These are phyloP conservation scores for Globisporangium heterothallicum DNA, from an alignment of 352 stramenopile genomes.

Conservation along the genomic window DNA sequence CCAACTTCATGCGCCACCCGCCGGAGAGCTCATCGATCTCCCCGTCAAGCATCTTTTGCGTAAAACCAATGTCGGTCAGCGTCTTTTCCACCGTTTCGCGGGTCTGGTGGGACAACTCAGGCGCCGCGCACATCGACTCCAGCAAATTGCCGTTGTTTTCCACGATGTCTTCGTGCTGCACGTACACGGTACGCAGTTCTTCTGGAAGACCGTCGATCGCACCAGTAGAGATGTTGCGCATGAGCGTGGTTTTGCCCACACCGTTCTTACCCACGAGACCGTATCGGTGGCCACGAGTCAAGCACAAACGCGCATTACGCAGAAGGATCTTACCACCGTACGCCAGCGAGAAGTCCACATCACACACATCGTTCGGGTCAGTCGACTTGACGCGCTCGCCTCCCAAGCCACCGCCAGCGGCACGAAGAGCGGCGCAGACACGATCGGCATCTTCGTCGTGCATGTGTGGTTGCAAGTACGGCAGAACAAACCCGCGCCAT, in stretches of 20 bases:
- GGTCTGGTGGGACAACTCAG: constrained; percentile 73
- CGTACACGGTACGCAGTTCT: constrained; percentile 93
- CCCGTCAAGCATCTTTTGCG: constrained; percentile 89
- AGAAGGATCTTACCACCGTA: constrained; percentile 93
- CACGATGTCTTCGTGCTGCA: constrained; percentile 95
- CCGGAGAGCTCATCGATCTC: constrained; percentile 92
- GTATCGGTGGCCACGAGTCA: constrained; percentile 94
- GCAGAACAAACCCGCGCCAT: constrained; percentile 46
- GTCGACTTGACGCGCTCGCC: constrained; percentile 48
- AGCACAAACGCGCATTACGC: constrained; percentile 93
- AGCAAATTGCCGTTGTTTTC: constrained; percentile 74
- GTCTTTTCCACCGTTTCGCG: constrained; percentile 74
- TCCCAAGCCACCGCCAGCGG: constrained; percentile 43
- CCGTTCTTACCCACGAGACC: constrained; percentile 96
- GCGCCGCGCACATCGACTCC: constrained; percentile 55
- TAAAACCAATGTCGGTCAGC: constrained; percentile 91
- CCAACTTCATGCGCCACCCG: constrained; percentile 97
- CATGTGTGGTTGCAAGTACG: constrained; percentile 55
- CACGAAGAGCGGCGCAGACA: constrained; percentile 45
- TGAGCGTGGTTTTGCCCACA: constrained; percentile 95
- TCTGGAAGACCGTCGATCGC: constrained; percentile 90
- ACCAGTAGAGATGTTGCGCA: constrained; percentile 88
- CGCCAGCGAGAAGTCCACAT: constrained; percentile 66
- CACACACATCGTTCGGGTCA: constrained; percentile 65
- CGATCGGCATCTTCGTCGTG: constrained; percentile 40